These are phyloP conservation scores for Didymella keratinophila DNA, from an alignment of 2,329 filamentous ascomycete species.

Conservation along the genomic window DNA sequence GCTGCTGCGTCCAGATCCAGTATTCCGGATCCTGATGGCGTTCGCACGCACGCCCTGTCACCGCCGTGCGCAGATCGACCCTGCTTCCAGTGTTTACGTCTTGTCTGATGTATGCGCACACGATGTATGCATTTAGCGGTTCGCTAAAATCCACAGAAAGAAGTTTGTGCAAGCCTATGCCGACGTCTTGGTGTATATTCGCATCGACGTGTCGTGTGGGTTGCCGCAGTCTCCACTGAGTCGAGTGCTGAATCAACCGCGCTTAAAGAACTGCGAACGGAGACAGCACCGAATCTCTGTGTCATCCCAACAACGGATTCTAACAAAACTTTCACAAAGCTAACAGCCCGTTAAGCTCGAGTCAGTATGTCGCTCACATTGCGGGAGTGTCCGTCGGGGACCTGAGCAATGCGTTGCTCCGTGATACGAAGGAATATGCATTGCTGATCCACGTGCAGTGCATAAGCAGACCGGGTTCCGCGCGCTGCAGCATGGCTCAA, in stretches of 20 bases:
- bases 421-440: neutral
- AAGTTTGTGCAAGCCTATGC: conserved; percentile 4
- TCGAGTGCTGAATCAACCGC: neutral
- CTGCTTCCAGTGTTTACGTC: conserved; percentile 4
- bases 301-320: neutral
- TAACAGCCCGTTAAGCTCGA: neutral
- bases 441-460: neutral
- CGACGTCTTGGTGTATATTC: neutral
- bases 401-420: conserved; percentile 9
- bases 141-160: neutral
- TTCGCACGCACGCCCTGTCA: neutral
- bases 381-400: conserved; percentile 13
- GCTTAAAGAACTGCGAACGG: neutral
- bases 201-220: neutral
- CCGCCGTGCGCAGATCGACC: conserved; percentile 4
- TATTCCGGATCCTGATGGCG: conserved; percentile 8
- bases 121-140: neutral
- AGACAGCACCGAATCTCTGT: conserved; percentile 1
- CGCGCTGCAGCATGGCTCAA: conserved; percentile 1
- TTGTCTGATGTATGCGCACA: neutral
- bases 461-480: conserved; percentile 3
- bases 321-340: conserved; percentile 6
- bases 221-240: neutral
- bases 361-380: conserved; percentile 9
- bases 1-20: conserved; percentile 15